Evolutionary conservation across 2,329 filamentous ascomycete genomes (phyloP), one percentile per base, ranked within the genome.

Genomic region (Talaromyces sp.): DNA sequence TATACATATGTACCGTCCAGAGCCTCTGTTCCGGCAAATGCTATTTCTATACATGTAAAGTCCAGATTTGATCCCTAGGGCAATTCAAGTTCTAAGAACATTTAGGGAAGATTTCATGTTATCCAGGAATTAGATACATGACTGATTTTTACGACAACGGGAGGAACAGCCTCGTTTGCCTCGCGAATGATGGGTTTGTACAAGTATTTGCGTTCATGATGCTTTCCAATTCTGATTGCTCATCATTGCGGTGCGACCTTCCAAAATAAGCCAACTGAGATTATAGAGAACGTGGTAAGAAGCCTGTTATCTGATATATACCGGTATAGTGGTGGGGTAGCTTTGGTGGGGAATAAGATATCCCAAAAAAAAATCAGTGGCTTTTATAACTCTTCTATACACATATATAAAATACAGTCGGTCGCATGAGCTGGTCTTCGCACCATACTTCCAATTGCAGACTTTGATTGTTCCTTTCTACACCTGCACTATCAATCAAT

Each of bases 281-380:
- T 48, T 24, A 8, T 1, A 24, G 10, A 47, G 19, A 22, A 14
- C 19, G 10, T 47, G 14, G 19, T 11, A 48, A 2, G 11, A 14
- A 48, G 45, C 6, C 27, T n/a, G 41, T 5, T 7, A 19, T 9
- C 16, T 8, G 45, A 27, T 48, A 16, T 16, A 3, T 16, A 50
- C 9, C 47, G 22, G 13, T 8, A 48, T 35, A 11, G 19, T 43
- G 37, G 35, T 43, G 37, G 35, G n/a, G 16, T 52, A 56, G 60
- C 52, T 57, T 33, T 43, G 60, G 60, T 45, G 60, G 60, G 60
- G 48, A 9, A n/a, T 56, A 50, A 52, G 48, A 52, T 31, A 52
- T 22, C 22, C 22, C 24, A 52, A 52, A 52, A 52, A 31, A 52
- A 50, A 14, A 27, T 11, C 33, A 37, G 1, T n/a, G 27, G 31